A percentile compares a stretch with the other conserved stretches of the same genome.
Evolutionary conservation across 1,284 basidiomycete species (phyloP).

Genomic region (Cutaneotrichosporon sp.): DNA sequence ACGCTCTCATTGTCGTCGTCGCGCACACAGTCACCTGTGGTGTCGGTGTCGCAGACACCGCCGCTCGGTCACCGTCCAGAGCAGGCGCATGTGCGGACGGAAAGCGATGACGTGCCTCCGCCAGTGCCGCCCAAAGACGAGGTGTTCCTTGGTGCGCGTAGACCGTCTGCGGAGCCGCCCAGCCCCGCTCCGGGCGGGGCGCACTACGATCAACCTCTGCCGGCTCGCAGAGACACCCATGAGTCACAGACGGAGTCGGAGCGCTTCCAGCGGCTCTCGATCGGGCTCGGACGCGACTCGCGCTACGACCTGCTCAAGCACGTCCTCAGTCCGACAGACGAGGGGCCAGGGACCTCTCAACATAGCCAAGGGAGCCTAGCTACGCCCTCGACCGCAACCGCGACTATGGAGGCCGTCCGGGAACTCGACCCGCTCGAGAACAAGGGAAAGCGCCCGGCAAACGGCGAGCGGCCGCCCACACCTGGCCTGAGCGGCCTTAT

Average conservation of each 20-base stretch:
- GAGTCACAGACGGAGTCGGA: background rate
- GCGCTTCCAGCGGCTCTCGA: background rate
- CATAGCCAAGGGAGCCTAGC: background rate
- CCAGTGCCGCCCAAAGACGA: conserved; percentile 4
- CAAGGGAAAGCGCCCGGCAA: background rate
- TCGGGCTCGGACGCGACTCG: background rate
- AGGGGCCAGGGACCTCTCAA: background rate
- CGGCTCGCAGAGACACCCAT: background rate
- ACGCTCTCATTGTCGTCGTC: background rate
- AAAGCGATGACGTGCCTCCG: background rate
- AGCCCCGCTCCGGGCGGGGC: background rate
- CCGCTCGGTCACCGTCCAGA: background rate
- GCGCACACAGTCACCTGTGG: background rate
- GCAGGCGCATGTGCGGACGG: background rate
- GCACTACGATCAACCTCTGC: background rate
- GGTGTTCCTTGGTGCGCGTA: background rate
- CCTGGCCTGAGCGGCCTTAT: conserved; percentile 2
- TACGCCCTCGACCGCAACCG: background rate
- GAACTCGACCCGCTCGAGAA: background rate
- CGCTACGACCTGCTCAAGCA: background rate
- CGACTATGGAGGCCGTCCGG: background rate
- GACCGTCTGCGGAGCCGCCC: background rate
- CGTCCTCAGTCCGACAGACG: background rate
- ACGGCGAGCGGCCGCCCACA: background rate
- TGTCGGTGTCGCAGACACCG: background rate